phyloP scores from a whole-genome alignment of 257 asterid genomes.

The Leonotis leonurus region DNA sequence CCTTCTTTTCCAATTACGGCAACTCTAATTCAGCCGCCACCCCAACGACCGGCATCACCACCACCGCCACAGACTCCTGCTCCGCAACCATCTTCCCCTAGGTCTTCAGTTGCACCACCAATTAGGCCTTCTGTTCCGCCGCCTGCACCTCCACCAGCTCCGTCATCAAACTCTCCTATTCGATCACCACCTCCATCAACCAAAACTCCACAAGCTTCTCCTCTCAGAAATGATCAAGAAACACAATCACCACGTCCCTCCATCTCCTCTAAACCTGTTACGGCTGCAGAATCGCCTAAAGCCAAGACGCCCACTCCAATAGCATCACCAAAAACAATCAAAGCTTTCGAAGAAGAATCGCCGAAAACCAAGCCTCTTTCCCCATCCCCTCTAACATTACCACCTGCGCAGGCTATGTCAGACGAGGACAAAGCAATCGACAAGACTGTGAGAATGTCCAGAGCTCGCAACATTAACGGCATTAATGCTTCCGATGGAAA shows the following conservation, averaged over 20 bases:
- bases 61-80: neutral
- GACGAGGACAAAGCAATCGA: conserved; percentile 24
- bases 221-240: neutral
- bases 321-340: conserved; percentile 32
- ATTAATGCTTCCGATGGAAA: conserved; percentile 11
- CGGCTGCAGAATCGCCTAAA: conserved; percentile 7
- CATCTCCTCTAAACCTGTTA: conserved; percentile 26
- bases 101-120: neutral
- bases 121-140: neutral
- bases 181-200: neutral
- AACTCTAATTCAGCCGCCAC: conserved; percentile 18
- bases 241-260: conserved; percentile 11
- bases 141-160: neutral
- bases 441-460: conserved; percentile 12
- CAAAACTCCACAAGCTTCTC: neutral
- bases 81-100: conserved; percentile 8
- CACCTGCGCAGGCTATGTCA: conserved; percentile 25
- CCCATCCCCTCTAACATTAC: conserved; percentile 44
- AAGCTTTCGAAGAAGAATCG: conserved; percentile 27
- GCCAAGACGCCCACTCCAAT: conserved; percentile 22
- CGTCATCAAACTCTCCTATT: neutral
- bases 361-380: conserved; percentile 23
- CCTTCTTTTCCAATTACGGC: conserved; percentile 26
- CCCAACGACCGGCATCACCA: conserved; percentile 17
- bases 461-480: neutral